Percentiles rank a stretch among this genome's conserved stretches.
Evolutionary conservation across 441 rosid genomes (phyloP).

Genomic region (Populus hybrid): DNA sequence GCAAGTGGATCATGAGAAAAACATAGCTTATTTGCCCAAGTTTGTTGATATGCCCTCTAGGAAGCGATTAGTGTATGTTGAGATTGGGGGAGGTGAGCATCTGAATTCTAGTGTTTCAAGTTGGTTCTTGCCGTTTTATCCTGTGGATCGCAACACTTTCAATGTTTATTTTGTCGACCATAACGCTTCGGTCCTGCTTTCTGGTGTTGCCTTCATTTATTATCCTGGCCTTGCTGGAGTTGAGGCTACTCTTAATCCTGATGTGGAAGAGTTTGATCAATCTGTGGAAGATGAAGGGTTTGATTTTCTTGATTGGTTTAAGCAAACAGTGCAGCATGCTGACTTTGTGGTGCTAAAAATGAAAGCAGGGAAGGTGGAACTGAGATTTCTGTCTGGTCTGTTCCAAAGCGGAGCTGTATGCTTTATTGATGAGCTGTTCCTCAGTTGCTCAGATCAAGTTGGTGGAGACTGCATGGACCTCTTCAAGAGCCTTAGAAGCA

Average conservation of each 20-base stretch:
- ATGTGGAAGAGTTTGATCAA: slow-evolving; percentile 44
- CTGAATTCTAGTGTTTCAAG: slow-evolving; percentile 32
- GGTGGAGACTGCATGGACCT: slow-evolving; percentile 47
- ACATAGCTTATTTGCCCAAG: slow-evolving; percentile 52
- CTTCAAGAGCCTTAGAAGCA: slow-evolving; percentile 47
- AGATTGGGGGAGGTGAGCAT: slow-evolving; percentile 58
- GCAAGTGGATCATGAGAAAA: slow-evolving; percentile 31
- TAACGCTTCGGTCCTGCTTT: slow-evolving; percentile 61
- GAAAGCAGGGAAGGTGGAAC: slow-evolving; percentile 54
- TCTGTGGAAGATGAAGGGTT: slow-evolving; percentile 49
- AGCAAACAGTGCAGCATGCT: slow-evolving; percentile 52
- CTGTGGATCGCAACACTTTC: slow-evolving; percentile 52
- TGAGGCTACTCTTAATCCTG: slow-evolving; percentile 14
- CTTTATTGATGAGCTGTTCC: slow-evolving; percentile 66
- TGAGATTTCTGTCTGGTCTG: slow-evolving; percentile 49
- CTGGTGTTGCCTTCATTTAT: slow-evolving; percentile 60
- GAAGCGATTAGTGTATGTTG: slow-evolving; percentile 51
- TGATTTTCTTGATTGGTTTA: slow-evolving; percentile 67
- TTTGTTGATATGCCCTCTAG: slow-evolving; percentile 37
- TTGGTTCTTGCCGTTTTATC: slow-evolving; percentile 67
- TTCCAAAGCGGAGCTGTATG: slow-evolving; percentile 59
- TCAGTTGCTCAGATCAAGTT: slow-evolving; percentile 41
- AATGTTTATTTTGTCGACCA: slow-evolving; percentile 68
- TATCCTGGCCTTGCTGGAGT: slow-evolving; percentile 58
- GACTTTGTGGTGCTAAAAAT: slow-evolving; percentile 76